phyloP scores from a whole-genome alignment of 208 protist genomes.

The Leishmania tropica region DNA sequence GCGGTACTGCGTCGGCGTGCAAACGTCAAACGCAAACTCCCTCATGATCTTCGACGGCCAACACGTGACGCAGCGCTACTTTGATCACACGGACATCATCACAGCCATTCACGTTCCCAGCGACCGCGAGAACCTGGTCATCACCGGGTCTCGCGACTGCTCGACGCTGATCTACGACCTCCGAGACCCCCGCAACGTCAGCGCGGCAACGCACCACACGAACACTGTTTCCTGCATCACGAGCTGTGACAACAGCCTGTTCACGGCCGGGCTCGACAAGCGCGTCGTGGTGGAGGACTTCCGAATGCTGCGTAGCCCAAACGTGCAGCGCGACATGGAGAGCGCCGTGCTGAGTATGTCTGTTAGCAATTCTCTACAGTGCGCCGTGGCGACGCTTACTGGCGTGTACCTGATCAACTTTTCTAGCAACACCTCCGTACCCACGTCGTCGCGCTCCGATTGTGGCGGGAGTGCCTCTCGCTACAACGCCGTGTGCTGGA shows the following conservation, averaged over 20 bases:
- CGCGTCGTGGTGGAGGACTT: constrained; percentile 78
- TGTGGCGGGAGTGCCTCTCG: constrained; percentile 49
- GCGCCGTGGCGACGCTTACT: constrained; percentile 83
- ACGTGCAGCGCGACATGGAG: constrained; percentile 60
- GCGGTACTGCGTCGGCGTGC: constrained; percentile 69
- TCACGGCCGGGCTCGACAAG: constrained; percentile 81
- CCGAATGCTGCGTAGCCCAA: constrained; percentile 66
- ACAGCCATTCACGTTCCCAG: constrained; percentile 75
- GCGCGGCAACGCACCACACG: constrained; percentile 58
- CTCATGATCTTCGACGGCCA: constrained; percentile 74
- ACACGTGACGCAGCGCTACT: constrained; percentile 68
- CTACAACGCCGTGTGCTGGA: constrained; percentile 86
- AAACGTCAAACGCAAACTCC: constrained; percentile 39
- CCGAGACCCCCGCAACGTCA: constrained; percentile 43
- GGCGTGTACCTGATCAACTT: constrained; percentile 85
- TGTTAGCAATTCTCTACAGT: constrained; percentile 69
- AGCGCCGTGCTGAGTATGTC: constrained; percentile 79
- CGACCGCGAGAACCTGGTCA: constrained; percentile 64
- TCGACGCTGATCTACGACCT: constrained; percentile 82
- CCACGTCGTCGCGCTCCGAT: constrained; percentile 57
- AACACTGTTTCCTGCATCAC: constrained; percentile 81
- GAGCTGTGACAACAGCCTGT: constrained; percentile 80
- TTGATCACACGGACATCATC: constrained; percentile 85
- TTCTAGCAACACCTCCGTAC: constrained; percentile 40
- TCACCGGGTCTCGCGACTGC: constrained; percentile 87